Evolutionary conservation across 2,329 filamentous ascomycete genomes (phyloP).

Genomic region (Fusarium newnesense): DNA sequence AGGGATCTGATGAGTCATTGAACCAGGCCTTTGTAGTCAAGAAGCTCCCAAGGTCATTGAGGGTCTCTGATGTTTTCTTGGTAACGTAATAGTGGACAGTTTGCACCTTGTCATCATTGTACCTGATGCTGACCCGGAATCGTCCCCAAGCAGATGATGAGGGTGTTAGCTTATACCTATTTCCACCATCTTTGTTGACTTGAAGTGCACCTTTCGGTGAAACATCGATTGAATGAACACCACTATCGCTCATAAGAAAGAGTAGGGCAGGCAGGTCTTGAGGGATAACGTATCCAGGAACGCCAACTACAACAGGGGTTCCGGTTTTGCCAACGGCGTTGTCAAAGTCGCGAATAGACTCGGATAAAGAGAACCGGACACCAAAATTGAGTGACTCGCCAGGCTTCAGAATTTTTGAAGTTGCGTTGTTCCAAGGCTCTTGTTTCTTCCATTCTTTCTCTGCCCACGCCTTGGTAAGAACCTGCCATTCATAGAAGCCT

Average conservation of each 20-base stretch:
- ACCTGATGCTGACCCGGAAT: slow-evolving; percentile 58
- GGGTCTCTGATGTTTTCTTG: slow-evolving; percentile 55
- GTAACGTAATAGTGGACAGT: slow-evolving; percentile 67
- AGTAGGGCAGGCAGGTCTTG: slow-evolving; percentile 58
- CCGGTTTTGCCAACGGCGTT: slow-evolving; percentile 54
- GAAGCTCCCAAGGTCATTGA: slow-evolving; percentile 62
- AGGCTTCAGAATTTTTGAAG: slow-evolving; percentile 56
- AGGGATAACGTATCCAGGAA: slow-evolving; percentile 66
- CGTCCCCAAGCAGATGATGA: slow-evolving; percentile 59
- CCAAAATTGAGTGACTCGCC: slow-evolving; percentile 60
- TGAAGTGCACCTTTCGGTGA: slow-evolving; percentile 52
- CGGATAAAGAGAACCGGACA: slow-evolving; percentile 61
- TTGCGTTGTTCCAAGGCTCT: slow-evolving; percentile 65
- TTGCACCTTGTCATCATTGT: slow-evolving; percentile 59
- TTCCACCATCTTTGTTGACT: slow-evolving; percentile 21
- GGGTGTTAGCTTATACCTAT: slow-evolving; percentile 56
- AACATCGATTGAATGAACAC: slow-evolving; percentile 53
- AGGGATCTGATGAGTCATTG: slow-evolving; percentile 62
- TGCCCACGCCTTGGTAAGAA: slow-evolving; percentile 63
- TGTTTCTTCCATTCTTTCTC: slow-evolving; percentile 64
- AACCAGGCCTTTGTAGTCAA: slow-evolving; percentile 65
- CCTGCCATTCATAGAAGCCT: slow-evolving; percentile 70
- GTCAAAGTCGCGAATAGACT: slow-evolving; percentile 59
- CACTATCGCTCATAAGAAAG: slow-evolving; percentile 54
- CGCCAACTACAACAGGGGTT: slow-evolving; percentile 60